phyloP scores from a whole-genome alignment of 768 basidiomycete species.

The Macrolepiota fuliginosa region DNA sequence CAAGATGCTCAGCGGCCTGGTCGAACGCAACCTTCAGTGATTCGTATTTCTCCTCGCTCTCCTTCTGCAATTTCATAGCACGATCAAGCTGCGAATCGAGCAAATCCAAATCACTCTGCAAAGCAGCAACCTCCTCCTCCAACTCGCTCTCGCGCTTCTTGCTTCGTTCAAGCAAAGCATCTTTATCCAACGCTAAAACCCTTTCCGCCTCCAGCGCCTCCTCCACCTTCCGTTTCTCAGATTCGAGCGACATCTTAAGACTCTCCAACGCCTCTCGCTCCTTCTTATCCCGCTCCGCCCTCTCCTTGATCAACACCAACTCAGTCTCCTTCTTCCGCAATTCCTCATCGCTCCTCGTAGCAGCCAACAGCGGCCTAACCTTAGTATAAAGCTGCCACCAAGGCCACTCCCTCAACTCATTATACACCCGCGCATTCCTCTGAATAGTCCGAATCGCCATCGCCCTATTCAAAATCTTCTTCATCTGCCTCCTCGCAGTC shows the following conservation, averaged over 20 bases:
- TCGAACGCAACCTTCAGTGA: constrained; percentile 72
- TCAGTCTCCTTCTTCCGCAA: constrained; percentile 86
- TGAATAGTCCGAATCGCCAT: constrained; percentile 91
- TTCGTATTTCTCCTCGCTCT: constrained; percentile 76
- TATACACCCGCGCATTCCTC: constrained; percentile 89
- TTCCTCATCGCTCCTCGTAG: constrained; percentile 91
- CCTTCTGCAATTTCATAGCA: constrained; percentile 73
- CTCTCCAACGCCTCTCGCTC: constrained; percentile 78
- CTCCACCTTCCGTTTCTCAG: constrained; percentile 81
- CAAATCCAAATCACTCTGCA: constrained; percentile 82
- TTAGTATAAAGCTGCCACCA: constrained; percentile 99
- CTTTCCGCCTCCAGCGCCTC: constrained; percentile 83
- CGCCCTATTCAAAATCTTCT: constrained; percentile 92
- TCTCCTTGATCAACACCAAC: constrained; percentile 72
- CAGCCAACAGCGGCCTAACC: constrained; percentile 89
- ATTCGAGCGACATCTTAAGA: constrained; percentile 78
- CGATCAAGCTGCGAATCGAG: constrained; percentile 86
- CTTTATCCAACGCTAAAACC: constrained; percentile 77
- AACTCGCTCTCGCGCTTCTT: constrained; percentile 84
- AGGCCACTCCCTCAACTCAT: constrained; percentile 90
- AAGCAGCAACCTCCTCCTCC: constrained; percentile 76
- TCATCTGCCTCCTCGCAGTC: constrained; percentile 86
- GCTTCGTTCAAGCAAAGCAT: constrained; percentile 74
- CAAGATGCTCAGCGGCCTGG: constrained; percentile 83
- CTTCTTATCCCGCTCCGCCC: constrained; percentile 82